These are phyloP conservation scores for Claviceps cyperi DNA, from an alignment of 2,329 filamentous ascomycete species.

Conservation along the genomic window DNA sequence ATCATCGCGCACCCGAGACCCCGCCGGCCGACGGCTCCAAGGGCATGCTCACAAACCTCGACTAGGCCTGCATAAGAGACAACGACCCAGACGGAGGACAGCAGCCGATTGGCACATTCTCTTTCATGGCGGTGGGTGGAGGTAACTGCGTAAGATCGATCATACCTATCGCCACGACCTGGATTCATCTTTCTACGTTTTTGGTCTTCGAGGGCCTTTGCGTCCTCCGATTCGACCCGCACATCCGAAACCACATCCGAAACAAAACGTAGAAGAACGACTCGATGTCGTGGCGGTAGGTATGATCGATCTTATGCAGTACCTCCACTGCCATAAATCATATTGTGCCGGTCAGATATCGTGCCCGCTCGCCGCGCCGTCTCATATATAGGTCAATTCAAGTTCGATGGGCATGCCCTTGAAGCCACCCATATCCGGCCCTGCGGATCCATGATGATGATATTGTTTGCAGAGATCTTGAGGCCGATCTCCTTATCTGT, in stretches of 20 bases:
- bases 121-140: conserved; percentile 20
- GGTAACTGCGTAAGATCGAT: conserved; percentile 15
- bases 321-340: conserved; percentile 21
- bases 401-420: conserved; percentile 15
- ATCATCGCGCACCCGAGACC: conserved; percentile 1
- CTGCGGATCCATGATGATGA: too few species aligned
- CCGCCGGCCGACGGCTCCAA: conserved; percentile 8
- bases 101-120: conserved; percentile 16
- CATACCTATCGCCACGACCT: conserved; percentile 13
- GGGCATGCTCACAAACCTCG: conserved; percentile 14
- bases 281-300: conserved; percentile 8
- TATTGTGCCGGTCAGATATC: conserved; percentile 16
- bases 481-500: too few species aligned
- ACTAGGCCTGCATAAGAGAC: conserved; percentile 8
- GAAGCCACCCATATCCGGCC: conserved; percentile 5
- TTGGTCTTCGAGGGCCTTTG: conserved; percentile 4
- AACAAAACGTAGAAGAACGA: conserved; percentile 6
- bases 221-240: too few species aligned
- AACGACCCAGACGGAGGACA: conserved; percentile 11
- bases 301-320: conserved; percentile 15
- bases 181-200: conserved; percentile 6
- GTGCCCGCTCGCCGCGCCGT: conserved; percentile 10
- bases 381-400: conserved; percentile 7
- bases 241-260: too few species aligned
- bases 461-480: too few species aligned